A percentile compares a stretch with the other conserved stretches of the same genome.
Evolutionary conservation across 2,329 filamentous ascomycete genomes (phyloP).

Genomic region (Phialocephala subalpina): DNA sequence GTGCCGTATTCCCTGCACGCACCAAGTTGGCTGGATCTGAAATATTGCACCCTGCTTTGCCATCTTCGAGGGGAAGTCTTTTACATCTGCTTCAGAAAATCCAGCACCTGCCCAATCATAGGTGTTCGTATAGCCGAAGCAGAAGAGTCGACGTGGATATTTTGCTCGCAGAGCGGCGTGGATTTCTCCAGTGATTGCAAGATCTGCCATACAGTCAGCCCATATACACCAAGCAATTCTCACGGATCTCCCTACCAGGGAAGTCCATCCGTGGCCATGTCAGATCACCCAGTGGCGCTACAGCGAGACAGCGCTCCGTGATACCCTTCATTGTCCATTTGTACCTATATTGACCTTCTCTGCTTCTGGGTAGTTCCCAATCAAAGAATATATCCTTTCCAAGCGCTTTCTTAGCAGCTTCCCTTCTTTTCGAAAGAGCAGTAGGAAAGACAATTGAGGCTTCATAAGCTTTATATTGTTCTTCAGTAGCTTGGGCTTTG

Average conservation of each 20-base stretch:
- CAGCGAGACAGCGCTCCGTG: neutral
- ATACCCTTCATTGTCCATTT: neutral
- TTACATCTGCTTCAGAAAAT: neutral
- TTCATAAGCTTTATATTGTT: neutral
- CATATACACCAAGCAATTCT: neutral
- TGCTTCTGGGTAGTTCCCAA: neutral
- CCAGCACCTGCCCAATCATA: neutral
- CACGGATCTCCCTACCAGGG: neutral
- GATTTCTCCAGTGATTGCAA: neutral
- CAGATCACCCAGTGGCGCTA: neutral
- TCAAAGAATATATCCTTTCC: neutral
- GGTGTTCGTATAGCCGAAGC: neutral
- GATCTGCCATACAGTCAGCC: neutral
- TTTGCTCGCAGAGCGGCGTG: neutral
- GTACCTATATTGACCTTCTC: constrained; percentile 6
- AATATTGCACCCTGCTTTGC: constrained; percentile 3
- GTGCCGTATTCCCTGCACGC: neutral
- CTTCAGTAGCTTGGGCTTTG: neutral
- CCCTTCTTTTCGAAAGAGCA: neutral
- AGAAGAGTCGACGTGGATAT: neutral
- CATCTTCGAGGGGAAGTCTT: constrained; percentile 1
- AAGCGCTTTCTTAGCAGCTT: neutral
- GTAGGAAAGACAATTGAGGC: neutral
- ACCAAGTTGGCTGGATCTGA: constrained; percentile 9
- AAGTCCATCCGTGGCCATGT: neutral